Percentiles rank a stretch among this genome's conserved stretches.
These are phyloP conservation scores for Atalantia buxifolia DNA, from an alignment of 345 rosid genomes.

Conservation along the genomic window DNA sequence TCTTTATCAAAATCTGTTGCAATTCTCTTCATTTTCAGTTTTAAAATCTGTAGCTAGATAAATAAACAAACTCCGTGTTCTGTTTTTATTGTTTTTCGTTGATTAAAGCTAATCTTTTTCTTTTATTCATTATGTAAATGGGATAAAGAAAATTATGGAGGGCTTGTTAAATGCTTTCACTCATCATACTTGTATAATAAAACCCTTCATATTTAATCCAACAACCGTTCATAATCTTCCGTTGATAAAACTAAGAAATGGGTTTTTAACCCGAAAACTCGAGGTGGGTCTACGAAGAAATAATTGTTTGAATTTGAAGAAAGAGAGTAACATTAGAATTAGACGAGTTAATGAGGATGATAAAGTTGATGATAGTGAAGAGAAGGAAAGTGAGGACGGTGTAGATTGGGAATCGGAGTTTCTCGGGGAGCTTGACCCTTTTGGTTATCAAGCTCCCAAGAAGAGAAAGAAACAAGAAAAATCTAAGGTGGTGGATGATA, in stretches of 20 bases:
- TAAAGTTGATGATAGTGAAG: not conserved
- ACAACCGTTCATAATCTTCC: slow-evolving; percentile 21
- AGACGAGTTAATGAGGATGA: slow-evolving; percentile 18
- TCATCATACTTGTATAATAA: slow-evolving; percentile 27
- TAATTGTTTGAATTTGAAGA: slow-evolving; percentile 22
- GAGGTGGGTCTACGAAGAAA: slow-evolving; percentile 18
- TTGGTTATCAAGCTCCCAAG: slow-evolving; percentile 55
- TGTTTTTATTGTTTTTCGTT: not conserved
- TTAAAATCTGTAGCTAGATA: not conserved
- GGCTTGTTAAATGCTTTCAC: slow-evolving; percentile 34
- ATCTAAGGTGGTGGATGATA: slow-evolving; percentile 45
- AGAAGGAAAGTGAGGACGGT: slow-evolving; percentile 22
- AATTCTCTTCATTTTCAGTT: not conserved
- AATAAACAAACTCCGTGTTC: not conserved
- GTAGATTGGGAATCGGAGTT: slow-evolving; percentile 72
- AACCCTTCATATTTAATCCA: slow-evolving; percentile 31
- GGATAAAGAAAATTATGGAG: slow-evolving; percentile 30
- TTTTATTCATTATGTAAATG: not conserved
- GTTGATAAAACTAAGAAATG: slow-evolving; percentile 26
- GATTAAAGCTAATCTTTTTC: not conserved
- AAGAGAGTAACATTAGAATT: slow-evolving; percentile 6
- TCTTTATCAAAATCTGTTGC: not conserved
- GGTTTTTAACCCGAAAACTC: slow-evolving; percentile 6
- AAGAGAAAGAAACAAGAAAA: slow-evolving; percentile 50
- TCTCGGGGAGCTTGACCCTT: slow-evolving; percentile 67